Conservation (phyloP, 495 filamentous ascomycete genomes). For the Neurospora intermedia region DNA sequence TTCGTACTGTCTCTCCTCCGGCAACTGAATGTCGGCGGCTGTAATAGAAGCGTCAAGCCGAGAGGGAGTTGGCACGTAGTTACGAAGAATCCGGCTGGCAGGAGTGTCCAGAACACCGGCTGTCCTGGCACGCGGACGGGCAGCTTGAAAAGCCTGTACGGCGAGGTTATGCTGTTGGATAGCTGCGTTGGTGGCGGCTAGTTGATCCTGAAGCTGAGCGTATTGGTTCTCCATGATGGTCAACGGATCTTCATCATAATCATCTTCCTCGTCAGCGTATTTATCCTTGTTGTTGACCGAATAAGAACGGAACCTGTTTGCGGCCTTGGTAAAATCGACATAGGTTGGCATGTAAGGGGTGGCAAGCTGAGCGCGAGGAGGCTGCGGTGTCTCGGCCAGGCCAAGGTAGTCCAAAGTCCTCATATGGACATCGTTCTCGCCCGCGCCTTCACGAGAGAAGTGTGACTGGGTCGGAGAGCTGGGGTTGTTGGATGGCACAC, state of each 20-base stretch:
- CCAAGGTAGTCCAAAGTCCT: constrained; percentile 94
- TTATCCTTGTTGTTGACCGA: constrained; percentile 98
- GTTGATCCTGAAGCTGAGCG: constrained; percentile 44
- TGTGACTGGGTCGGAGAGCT: constrained; percentile 82
- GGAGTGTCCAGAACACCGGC: constrained; percentile 86
- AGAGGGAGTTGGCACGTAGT: constrained; percentile 72
- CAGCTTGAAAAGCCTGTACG: constrained; percentile 84
- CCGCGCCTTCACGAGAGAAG: constrained; percentile 78
- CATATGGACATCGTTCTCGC: constrained; percentile 74
- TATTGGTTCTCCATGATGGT: constrained; percentile 59
- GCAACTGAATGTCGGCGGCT: constrained; percentile 62
- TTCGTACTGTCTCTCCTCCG: constrained; percentile 65
- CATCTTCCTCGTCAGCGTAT: constrained; percentile 88
- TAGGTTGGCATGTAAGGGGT: constrained; percentile 72
- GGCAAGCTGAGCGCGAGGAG: constrained; percentile 57
- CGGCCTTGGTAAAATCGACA: constrained; percentile 60
- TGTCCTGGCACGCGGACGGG: constrained; percentile 70
- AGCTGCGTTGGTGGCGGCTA: constrained; percentile 76
- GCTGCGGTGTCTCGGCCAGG: constrained; percentile 87
- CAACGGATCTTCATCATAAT: constrained; percentile 63
- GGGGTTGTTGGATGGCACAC: constrained; percentile 64
- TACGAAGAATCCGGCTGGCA: constrained; percentile 57
- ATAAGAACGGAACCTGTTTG: constrained; percentile 87
- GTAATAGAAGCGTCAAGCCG: constrained; percentile 77
- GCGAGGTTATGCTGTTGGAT: constrained; percentile 90